phyloP scores from a whole-genome alignment of 495 filamentous ascomycete genomes.

The Aspergillus hancockii region DNA sequence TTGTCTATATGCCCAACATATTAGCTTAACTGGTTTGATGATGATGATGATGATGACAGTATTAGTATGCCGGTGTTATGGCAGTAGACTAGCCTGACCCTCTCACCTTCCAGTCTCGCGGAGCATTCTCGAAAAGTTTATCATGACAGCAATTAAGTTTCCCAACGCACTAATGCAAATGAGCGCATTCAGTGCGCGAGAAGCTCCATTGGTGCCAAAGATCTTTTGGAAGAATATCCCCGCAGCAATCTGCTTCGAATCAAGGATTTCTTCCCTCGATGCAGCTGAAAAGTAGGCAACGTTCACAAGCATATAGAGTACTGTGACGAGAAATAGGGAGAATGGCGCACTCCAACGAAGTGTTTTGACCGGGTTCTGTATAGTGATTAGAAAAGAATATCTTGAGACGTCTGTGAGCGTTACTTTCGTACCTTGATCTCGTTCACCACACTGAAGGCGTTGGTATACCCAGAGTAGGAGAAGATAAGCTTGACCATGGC shows the following conservation, averaged over 20 bases:
- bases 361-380: constrained; percentile 57
- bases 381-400: not conserved
- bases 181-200: constrained; percentile 58
- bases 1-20: constrained; percentile 43
- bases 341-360: constrained; percentile 51
- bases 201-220: constrained; percentile 53
- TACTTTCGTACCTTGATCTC: constrained; percentile 53
- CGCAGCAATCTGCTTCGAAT: constrained; percentile 56
- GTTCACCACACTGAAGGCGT: constrained; percentile 66
- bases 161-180: constrained; percentile 65
- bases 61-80: no score
- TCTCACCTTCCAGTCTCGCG: constrained; percentile 56
- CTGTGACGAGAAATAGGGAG: constrained; percentile 50
- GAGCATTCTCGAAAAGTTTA: constrained; percentile 59
- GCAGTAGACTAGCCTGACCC: not conserved
- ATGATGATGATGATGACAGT: no score
- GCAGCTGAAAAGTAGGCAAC: constrained; percentile 64
- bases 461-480: constrained; percentile 61
- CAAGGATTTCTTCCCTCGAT: constrained; percentile 51
- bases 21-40: not conserved
- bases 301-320: constrained; percentile 62
- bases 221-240: constrained; percentile 61
- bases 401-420: not conserved
- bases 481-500: constrained; percentile 65
- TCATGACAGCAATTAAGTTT: constrained; percentile 60